Conservation (phyloP, 805 yeast species). For the Candida sphagnicola region DNA sequence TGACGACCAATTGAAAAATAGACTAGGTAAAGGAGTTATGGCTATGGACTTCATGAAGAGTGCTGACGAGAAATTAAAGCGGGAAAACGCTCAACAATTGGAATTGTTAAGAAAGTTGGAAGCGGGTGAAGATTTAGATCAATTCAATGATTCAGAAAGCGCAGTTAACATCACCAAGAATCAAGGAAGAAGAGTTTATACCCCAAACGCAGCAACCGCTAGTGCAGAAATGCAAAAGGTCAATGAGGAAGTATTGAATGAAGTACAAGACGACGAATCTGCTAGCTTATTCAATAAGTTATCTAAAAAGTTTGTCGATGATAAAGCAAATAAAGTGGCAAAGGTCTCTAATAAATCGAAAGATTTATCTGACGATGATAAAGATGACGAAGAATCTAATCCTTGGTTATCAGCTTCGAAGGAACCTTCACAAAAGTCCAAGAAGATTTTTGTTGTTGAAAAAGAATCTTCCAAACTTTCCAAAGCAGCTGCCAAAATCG, state of each 20-base stretch:
- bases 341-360: constrained; percentile 6
- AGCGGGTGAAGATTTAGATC: constrained; percentile 36
- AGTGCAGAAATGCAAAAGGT: constrained; percentile 33
- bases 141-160: constrained; percentile 27
- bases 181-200: constrained; percentile 76
- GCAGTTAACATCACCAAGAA: constrained; percentile 53
- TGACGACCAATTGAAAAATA: constrained; percentile 28
- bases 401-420: constrained; percentile 33
- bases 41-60: constrained; percentile 94
- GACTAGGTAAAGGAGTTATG: constrained; percentile 82
- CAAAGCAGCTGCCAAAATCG: constrained; percentile 38
- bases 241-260: constrained; percentile 36
- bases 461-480: constrained; percentile 33
- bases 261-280: constrained; percentile 48
- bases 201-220: constrained; percentile 52
- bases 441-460: constrained; percentile 28
- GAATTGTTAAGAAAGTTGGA: constrained; percentile 47
- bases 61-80: constrained; percentile 69
- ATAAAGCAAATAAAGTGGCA: background rate
- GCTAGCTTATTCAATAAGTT: constrained; percentile 43
- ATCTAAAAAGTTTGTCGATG: constrained; percentile 17
- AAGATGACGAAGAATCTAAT: constrained; percentile 18
- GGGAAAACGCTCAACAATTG: constrained; percentile 53
- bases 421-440: constrained; percentile 23
- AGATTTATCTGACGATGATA: constrained; percentile 1